Evolutionary conservation across 306 rosid species (phyloP).

Genomic region (Castanopsis chinensis): DNA sequence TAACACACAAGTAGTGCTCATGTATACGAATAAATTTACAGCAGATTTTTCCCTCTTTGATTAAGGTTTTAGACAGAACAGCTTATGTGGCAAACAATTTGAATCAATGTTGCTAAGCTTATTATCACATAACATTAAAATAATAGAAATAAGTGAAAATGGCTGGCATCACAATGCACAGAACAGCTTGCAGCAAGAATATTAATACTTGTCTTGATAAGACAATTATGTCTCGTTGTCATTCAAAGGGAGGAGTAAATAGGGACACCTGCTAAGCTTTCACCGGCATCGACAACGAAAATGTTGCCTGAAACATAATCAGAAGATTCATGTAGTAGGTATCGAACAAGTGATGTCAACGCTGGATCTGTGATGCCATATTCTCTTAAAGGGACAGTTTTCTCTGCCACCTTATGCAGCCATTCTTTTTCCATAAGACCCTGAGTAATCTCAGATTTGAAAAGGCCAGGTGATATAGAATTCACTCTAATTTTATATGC

Average conservation of each 20-base stretch:
- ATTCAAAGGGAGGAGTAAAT: constrained; percentile 69
- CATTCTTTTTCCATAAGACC: constrained; percentile 63
- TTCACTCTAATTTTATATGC: constrained; percentile 72
- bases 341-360: constrained; percentile 67
- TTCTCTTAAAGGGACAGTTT: constrained; percentile 51
- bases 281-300: constrained; percentile 69
- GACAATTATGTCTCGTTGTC: background rate
- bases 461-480: constrained; percentile 72
- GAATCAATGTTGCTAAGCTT: too few species aligned
- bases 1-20: too few species aligned
- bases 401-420: constrained; percentile 52
- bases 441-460: constrained; percentile 76
- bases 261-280: constrained; percentile 65
- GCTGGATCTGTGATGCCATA: constrained; percentile 69
- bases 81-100: too few species aligned
- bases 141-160: too few species aligned
- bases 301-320: constrained; percentile 64
- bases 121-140: too few species aligned
- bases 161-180: too few species aligned
- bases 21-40: too few species aligned
- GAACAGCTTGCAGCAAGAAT: too few species aligned
- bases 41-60: too few species aligned
- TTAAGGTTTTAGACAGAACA: too few species aligned
- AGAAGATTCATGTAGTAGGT: constrained; percentile 73
- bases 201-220: background rate